Evolutionary conservation across 305 asterid species (phyloP).

Genomic region (Ruellia speciosa): DNA sequence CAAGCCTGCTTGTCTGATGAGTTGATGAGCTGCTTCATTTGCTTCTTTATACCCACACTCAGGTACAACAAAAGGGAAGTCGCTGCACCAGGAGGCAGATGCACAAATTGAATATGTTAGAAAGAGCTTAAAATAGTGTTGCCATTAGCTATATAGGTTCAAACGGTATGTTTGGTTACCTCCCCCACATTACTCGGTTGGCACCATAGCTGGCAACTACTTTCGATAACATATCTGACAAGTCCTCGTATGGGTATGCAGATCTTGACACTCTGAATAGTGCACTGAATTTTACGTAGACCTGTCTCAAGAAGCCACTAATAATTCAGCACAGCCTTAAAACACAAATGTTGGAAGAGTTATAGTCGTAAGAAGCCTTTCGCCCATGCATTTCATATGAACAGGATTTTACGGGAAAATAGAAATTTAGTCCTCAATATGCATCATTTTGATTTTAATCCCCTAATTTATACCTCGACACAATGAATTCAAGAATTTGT

Average conservation of each 20-base stretch:
- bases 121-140: neutral
- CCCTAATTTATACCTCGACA: too few species aligned
- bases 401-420: too few species aligned
- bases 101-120: neutral
- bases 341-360: too few species aligned
- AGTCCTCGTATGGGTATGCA: slow-evolving; percentile 57
- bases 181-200: slow-evolving; percentile 89
- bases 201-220: slow-evolving; percentile 71
- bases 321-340: neutral
- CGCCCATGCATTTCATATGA: too few species aligned
- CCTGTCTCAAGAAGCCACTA: slow-evolving; percentile 35
- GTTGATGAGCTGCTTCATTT: slow-evolving; percentile 35
- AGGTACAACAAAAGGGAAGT: slow-evolving; percentile 45
- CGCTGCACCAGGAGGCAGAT: slow-evolving; percentile 29
- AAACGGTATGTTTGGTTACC: slow-evolving; percentile 28
- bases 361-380: too few species aligned
- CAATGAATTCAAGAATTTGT: too few species aligned
- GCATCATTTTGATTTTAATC: too few species aligned
- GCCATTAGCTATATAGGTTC: neutral
- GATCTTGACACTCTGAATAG: slow-evolving; percentile 69
- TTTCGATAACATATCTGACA: slow-evolving; percentile 37
- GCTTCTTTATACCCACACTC: slow-evolving; percentile 55
- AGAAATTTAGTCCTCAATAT: too few species aligned
- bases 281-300: slow-evolving; percentile 69
- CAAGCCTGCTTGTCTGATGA: slow-evolving; percentile 30